Percentiles rank a stretch among this genome's conserved stretches.
phyloP scores from a whole-genome alignment of 176 grass and related monocot genomes.

The Triticum timopheevii region DNA sequence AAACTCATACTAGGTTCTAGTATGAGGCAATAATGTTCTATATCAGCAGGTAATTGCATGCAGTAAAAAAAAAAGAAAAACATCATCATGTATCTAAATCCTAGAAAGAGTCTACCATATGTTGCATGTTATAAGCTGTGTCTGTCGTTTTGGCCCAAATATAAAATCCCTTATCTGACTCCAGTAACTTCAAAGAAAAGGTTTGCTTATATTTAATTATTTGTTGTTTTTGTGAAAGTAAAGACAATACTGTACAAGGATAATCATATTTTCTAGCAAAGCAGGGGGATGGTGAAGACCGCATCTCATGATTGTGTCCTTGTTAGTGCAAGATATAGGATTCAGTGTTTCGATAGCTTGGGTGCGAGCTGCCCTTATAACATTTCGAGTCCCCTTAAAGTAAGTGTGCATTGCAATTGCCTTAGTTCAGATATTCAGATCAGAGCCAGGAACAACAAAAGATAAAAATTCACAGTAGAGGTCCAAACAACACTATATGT shows the following conservation, averaged over 20 bases:
- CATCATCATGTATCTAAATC: neutral
- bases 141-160: neutral
- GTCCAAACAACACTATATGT: neutral
- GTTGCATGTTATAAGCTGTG: neutral
- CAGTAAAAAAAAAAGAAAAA: neutral
- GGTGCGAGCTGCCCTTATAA: neutral
- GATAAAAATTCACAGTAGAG: neutral
- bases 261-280: neutral
- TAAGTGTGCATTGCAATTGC: neutral
- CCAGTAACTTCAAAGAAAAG: constrained; percentile 24
- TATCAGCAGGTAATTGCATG: constrained; percentile 1
- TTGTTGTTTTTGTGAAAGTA: neutral
- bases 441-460: neutral
- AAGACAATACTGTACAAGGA: neutral
- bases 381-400: neutral
- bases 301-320: constrained; percentile 33
- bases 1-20: constrained; percentile 18
- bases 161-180: neutral
- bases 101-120: neutral
- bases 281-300: constrained; percentile 9
- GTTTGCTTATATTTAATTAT: neutral
- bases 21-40: neutral
- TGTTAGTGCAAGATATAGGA: constrained; percentile 12
- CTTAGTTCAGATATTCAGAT: neutral
- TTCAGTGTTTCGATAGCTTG: neutral